Evolutionary conservation across 2,329 filamentous ascomycete genomes (phyloP).

Genomic region (Cytospora chrysosperma): DNA sequence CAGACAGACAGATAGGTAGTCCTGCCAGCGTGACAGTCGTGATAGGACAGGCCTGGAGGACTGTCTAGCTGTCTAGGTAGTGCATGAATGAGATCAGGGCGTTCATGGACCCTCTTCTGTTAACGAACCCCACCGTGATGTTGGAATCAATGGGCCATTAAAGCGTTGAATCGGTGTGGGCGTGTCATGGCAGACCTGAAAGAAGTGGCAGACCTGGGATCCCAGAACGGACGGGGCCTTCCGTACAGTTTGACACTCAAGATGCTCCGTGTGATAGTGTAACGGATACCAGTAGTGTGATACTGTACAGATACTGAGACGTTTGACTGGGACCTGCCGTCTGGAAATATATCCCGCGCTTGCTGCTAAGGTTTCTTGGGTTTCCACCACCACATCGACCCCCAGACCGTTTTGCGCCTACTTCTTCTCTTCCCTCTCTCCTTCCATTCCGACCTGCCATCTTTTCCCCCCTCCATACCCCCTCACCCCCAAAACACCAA

Average conservation of each 20-base stretch:
- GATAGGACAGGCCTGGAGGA: no score
- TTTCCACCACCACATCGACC: neutral
- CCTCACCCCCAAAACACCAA: neutral
- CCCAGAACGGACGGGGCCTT: neutral
- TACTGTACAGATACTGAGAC: neutral
- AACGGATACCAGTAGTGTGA: no score
- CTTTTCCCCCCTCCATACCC: conserved; percentile 18
- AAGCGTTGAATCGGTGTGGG: neutral
- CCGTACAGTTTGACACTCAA: neutral
- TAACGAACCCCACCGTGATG: neutral
- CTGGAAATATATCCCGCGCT: neutral
- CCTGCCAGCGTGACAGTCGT: no score
- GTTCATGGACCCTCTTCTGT: neutral
- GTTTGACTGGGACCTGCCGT: neutral
- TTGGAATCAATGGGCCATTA: neutral
- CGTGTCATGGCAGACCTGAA: neutral
- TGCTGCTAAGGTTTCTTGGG: no score
- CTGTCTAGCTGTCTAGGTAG: no score
- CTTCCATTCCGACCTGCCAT: conserved; percentile 18
- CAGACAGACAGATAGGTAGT: no score
- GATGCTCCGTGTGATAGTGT: neutral
- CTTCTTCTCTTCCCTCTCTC: conserved; percentile 23
- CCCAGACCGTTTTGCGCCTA: conserved; percentile 8
- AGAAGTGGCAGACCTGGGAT: no score
- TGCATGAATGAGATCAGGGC: neutral